Evolutionary conservation across 768 basidiomycete species (phyloP).

Genomic region (Trametes cingulata): DNA sequence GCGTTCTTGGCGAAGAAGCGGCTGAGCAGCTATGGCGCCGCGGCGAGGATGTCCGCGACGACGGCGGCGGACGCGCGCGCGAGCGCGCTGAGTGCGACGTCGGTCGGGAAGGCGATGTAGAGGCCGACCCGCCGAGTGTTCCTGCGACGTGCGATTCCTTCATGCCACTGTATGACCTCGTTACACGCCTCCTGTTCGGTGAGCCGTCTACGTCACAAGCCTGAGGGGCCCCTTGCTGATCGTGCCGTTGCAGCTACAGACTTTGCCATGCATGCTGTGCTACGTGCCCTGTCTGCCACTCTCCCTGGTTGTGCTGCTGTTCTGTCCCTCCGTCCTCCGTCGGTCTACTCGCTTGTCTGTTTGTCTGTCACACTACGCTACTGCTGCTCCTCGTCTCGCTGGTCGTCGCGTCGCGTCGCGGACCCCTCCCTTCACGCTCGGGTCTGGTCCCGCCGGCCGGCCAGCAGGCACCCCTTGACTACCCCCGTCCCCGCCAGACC

Average conservation of each 20-base stretch:
- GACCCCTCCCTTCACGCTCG: background rate
- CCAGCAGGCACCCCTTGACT: background rate
- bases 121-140: background rate
- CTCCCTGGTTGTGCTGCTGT: background rate
- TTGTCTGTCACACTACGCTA: slow-evolving; percentile 4
- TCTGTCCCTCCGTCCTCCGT: background rate
- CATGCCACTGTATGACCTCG: background rate
- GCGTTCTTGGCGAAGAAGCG: slow-evolving; percentile 52
- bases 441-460: slow-evolving; percentile 19
- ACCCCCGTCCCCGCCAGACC: too few species aligned
- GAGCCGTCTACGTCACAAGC: too few species aligned
- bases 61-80: slow-evolving; percentile 1
- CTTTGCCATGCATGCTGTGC: slow-evolving; percentile 9
- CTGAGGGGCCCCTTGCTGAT: too few species aligned
- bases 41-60: too few species aligned
- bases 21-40: slow-evolving; percentile 40
- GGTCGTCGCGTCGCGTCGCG: slow-evolving; percentile 17
- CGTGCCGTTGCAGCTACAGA: background rate
- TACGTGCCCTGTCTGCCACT: background rate
- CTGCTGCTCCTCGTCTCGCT: slow-evolving; percentile 1
- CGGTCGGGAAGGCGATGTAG: slow-evolving; percentile 19
- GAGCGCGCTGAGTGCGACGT: slow-evolving; percentile 14
- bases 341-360: background rate
- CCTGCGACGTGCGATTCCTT: background rate
- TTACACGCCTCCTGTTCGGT: background rate